phyloP scores from a whole-genome alignment of 352 stramenopile species.

The Phytopythium aichiense region DNA sequence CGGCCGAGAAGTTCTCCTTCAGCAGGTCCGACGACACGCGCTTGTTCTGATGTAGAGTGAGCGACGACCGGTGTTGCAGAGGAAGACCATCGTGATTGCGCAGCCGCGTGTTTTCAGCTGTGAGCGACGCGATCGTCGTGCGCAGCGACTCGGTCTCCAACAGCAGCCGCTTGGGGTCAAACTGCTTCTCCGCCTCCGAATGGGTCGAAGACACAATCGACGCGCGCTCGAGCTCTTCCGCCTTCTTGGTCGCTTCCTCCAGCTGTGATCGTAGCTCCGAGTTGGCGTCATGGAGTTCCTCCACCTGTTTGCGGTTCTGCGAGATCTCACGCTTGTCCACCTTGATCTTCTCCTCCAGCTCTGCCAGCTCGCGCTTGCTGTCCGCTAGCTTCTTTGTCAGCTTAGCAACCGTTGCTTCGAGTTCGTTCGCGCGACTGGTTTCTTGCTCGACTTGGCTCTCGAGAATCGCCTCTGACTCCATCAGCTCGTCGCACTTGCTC shows the following conservation, averaged over 20 bases:
- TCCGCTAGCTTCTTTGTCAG: constrained; percentile 35
- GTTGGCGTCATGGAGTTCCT: constrained; percentile 49
- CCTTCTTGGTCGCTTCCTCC: constrained; percentile 41
- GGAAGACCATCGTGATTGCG: constrained; percentile 43
- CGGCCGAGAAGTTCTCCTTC: constrained; percentile 55
- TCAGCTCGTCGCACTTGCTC: constrained; percentile 46
- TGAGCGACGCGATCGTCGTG: constrained; percentile 40
- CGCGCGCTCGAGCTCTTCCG: constrained; percentile 36
- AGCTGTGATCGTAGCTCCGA: constrained; percentile 44
- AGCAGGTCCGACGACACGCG: constrained; percentile 62
- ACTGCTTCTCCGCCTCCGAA: constrained; percentile 26
- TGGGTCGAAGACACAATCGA: constrained; percentile 26
- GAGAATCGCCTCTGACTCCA: constrained; percentile 43
- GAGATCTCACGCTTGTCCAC: constrained; percentile 45
- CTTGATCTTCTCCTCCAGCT: constrained; percentile 40
- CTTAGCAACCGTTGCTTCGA: constrained; percentile 43
- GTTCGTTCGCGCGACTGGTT: constrained; percentile 28
- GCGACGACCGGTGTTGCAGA: constrained; percentile 13
- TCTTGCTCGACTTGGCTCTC: constrained; percentile 38
- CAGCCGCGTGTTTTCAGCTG: constrained; percentile 52
- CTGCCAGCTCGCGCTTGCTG: constrained; percentile 26
- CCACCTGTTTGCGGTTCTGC: constrained; percentile 49
- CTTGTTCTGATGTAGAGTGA: constrained; percentile 21
- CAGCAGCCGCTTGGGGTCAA: constrained; percentile 27
- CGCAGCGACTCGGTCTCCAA: constrained; percentile 62